Evolutionary conservation across 78 protist species (phyloP), one percentile per base, ranked within the genome.

Genomic region (Planoprotostelium fungivorum): DNA sequence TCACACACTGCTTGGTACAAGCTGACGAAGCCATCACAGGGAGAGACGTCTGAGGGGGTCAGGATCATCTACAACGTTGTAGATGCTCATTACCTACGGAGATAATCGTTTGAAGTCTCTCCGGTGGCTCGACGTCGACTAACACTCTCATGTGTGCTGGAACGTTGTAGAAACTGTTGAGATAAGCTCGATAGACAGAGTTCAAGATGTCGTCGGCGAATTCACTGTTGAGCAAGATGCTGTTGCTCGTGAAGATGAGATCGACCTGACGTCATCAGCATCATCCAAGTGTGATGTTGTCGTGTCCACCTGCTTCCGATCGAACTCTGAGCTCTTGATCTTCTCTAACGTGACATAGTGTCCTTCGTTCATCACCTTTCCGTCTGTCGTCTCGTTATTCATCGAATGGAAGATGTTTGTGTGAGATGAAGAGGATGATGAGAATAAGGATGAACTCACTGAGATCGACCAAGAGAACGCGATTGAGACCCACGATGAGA

Each of bases 1-100:
- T 94, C 89, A 37, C 96, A 94, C 9, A 89, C 9, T 29, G 94
- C 88, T 35, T 31, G 29, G 86, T 94, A 94, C 36, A 93, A 63
- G 84, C 89, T 92, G 63, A 94, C 93, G 63, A 94, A 94, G 25
- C 96, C 96, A 63, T 93, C 96, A 84, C 96, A 94, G 89, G 93
- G 93, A 29, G 91, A 38, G n/a, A n/a, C n/a, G n/a, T n/a, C n/a
- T n/a, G n/a, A n/a, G n/a, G n/a, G n/a, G n/a, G n/a, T n/a, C n/a
- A n/a, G n/a, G n/a, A 36, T 94, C 96, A 51, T 51, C 73, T 51
- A 51, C 73, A 51, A 51, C 16, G 73, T 25, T 51, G 73, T 51
- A 5, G 73, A 16, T 51, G 73, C 16, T 51, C 16, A 16, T 5
- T 51, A 51, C 73, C 73, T 5, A 51, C 73, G 73, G 5, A 51